These are phyloP conservation scores for Silene noctiflora DNA, from an alignment of 179 eudicot genomes.

Conservation along the genomic window DNA sequence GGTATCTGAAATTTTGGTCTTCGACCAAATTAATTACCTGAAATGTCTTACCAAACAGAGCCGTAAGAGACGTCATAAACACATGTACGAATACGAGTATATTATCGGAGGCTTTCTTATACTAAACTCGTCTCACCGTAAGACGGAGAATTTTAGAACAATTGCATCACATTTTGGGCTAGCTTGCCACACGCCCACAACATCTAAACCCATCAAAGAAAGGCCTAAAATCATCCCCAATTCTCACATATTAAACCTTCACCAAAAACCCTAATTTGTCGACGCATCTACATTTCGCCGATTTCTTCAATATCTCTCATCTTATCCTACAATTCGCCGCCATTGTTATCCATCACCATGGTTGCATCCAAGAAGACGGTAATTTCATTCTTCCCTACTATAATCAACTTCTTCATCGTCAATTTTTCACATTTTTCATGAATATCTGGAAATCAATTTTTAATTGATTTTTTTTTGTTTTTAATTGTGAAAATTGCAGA, in stretches of 20 bases:
- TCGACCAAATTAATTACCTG: no score
- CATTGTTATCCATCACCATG: conserved; percentile 6
- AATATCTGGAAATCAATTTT: background rate
- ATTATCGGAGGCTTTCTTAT: no score
- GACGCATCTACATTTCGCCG: background rate
- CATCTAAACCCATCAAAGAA: conserved; percentile 5
- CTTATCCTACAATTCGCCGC: background rate
- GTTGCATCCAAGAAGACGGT: conserved; percentile 27
- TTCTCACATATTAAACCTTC: background rate
- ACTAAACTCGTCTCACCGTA: no score
- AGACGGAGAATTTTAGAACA: no score
- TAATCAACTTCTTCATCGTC: background rate
- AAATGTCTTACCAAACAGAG: no score
- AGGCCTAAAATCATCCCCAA: background rate
- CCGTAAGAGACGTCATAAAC: no score
- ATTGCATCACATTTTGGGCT: conserved; percentile 7
- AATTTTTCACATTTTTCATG: background rate
- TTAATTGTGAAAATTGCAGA: conserved; percentile 39
- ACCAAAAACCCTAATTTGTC: conserved; percentile 6
- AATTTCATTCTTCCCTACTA: background rate
- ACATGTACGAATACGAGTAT: no score
- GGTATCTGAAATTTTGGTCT: no score
- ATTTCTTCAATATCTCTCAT: background rate
- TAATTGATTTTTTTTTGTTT: background rate
- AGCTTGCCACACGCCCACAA: background rate